Evolutionary conservation across 371 early-diverging fungal species (phyloP).

Genomic region (Lichtheimia ramosa): DNA sequence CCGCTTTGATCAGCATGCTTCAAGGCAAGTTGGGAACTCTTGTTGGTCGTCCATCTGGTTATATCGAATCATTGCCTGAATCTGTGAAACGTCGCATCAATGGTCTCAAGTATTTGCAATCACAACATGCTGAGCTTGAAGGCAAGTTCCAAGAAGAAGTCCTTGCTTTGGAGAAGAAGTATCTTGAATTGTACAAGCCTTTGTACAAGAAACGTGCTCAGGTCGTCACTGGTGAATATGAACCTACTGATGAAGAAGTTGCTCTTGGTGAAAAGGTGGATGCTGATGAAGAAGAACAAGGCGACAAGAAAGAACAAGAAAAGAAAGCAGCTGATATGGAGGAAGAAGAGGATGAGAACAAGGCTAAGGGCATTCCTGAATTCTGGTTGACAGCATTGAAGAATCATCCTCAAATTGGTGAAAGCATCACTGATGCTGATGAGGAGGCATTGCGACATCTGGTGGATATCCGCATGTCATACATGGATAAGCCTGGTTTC

Average conservation of each 20-base stretch:
- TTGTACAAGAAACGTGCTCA: conserved; percentile 84
- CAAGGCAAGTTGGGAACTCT: conserved; percentile 75
- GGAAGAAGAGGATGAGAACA: conserved; percentile 20
- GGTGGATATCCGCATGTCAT: conserved; percentile 80
- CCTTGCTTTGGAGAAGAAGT: conserved; percentile 92
- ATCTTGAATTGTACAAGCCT: conserved; percentile 80
- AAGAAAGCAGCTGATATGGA: conserved; percentile 38
- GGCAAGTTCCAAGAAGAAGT: conserved; percentile 88
- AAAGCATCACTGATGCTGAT: conserved; percentile 88
- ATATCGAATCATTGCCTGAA: conserved; percentile 75
- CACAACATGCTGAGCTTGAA: conserved; percentile 80
- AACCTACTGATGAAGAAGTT: conserved; percentile 88
- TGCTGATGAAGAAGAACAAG: conserved; percentile 65
- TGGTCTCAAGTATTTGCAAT: conserved; percentile 82
- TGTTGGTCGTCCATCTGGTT: conserved; percentile 80
- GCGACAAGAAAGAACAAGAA: conserved; percentile 35
- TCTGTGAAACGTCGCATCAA: conserved; percentile 83
- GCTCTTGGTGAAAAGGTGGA: conserved; percentile 62
- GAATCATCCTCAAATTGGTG: conserved; percentile 77
- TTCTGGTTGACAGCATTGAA: conserved; percentile 95
- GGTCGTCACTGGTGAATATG: conserved; percentile 74
- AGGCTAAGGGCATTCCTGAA: conserved; percentile 56
- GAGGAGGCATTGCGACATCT: conserved; percentile 83
- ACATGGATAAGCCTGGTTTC: conserved; percentile 91
- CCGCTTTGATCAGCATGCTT: conserved; percentile 53